Base-by-base conservation (phyloP, 345 rosid genomes). In the Abelmoschus esculentus region DNA sequence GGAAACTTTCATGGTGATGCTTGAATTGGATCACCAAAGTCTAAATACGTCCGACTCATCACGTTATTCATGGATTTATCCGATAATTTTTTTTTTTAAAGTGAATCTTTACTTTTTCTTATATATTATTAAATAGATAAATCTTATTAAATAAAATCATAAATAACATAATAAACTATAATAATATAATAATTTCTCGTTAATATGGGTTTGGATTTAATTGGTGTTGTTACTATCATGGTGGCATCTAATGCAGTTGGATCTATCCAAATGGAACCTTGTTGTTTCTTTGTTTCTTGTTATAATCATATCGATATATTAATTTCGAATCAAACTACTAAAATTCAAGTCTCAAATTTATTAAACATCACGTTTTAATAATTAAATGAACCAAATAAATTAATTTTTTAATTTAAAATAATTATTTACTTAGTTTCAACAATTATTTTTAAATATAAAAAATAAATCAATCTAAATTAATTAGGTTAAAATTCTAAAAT, bases 221-320 rank as follows among this genome's bases (percentile, higher is more conserved):
- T 18, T 53, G 11, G 31, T 3, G 32, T 22, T n/a, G 78, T 79
- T 77, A 73, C 80, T 78, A 77, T 83, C 87, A 69, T 55, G 68
- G 80, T 65, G 80, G 82, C 79, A 84, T 82, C 84, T 82, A 66
- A 56, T 70, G 86, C 12, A 75, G 54, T 49, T 49, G 79, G 74
- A 55, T 74, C 71, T 78, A 86, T 83, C 82, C 81, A 79, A 2
- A 79, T 76, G 86, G 81, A 81, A 80, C 80, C 78, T 76, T 36
- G 70, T 5, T 14, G 68, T 2, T 53, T 61, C 61, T 50, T 40
- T 17, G 52, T 38, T 70, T 59, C 47, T 32, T 15, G 66, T 36
- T n/a, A 18, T 1, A 70, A 3, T 47, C 53, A 13, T 1, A 47
- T 3, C 0, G 3, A 13, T 6, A 1, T 0, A 49, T 13, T 49